A percentile compares a stretch with the other conserved stretches of the same genome.
phyloP scores from a whole-genome alignment of 2,329 filamentous ascomycete species.

The Allantophomopsis lycopodina region DNA sequence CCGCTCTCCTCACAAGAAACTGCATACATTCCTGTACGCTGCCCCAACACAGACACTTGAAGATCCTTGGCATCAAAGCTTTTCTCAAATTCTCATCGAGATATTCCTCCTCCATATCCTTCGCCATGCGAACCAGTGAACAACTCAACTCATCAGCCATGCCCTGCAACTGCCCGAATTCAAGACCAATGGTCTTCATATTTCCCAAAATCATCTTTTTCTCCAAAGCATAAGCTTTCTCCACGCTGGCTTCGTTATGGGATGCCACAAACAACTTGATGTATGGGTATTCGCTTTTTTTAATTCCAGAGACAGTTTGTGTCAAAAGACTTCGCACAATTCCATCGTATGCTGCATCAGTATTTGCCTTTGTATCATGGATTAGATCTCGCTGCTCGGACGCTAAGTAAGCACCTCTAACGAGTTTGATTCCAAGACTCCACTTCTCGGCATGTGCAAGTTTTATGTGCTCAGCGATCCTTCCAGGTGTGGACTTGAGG shows the following conservation, averaged over 20 bases:
- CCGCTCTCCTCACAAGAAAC: conserved; percentile 48
- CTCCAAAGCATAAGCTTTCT: conserved; percentile 30
- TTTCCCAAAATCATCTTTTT: conserved; percentile 17
- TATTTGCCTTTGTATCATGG: conserved; percentile 58
- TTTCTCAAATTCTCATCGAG: too few relatives aligned
- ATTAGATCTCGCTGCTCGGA: conserved; percentile 58
- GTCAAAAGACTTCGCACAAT: conserved; percentile 55
- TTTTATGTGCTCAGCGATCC: conserved; percentile 45
- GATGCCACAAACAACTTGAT: conserved; percentile 62
- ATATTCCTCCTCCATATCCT: conserved; percentile 9
- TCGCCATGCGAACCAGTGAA: conserved; percentile 29
- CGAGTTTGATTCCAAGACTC: conserved; percentile 59
- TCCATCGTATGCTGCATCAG: conserved; percentile 59
- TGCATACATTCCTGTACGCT: conserved; percentile 70
- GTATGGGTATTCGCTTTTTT: conserved; percentile 30
- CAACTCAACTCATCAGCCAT: conserved; percentile 92
- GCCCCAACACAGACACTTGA: conserved; percentile 60
- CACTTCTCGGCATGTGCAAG: conserved; percentile 45
- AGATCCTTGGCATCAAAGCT: conserved; percentile 24
- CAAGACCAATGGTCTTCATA: conserved; percentile 26
- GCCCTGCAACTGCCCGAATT: conserved; percentile 73
- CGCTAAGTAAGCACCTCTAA: conserved; percentile 61
- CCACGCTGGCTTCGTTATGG: conserved; percentile 67
- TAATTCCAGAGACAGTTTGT: conserved; percentile 15
- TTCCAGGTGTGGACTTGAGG: conserved; percentile 45